Base-by-base conservation (phyloP, 345 rosid species). In the Aquilaria yunnanensis region DNA sequence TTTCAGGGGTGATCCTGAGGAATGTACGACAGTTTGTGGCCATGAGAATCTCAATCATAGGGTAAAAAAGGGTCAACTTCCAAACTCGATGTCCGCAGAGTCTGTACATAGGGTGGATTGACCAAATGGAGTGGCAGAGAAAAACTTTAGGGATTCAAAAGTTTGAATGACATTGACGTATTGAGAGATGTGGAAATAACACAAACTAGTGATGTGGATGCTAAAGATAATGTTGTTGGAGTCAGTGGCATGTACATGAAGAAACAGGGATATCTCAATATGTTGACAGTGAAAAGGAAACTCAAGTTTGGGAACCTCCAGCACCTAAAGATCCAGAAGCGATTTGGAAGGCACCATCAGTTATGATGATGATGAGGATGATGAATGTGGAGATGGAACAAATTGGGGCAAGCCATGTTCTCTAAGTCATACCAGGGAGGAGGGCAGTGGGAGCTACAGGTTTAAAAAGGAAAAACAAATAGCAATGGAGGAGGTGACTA, bases 281-380 rank as follows among this genome's bases (percentile, higher is more conserved):
- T 59, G 70, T 55, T 60, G 61, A 43, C 64, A 64, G 59, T 64
- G 86, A 74, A 57, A 66, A 67, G 61, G 81, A 79, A 63, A 59
- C 59, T 4, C 64, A 61, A 14, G 62, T 81, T 53, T 94, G 99
- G 99, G 93, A 88, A 32, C 88, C 97, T 32, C 99, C 99, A 3
- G 97, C 83, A 73, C 73, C 96, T 31, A 91, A 85, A 58, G 83
- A 81, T 41, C 78, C 82, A 0, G 89, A 78, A 61, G 86, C 79
- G 89, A 88, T 33, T 30, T 71, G 61, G 91, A 81, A 52, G 79
- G 72, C 52, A 75, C 82, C 62, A 67, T 80, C 73, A 85, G 82
- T 16, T 75, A 72, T 77, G 69, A 62, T 10, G 90, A 85, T 23
- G 90, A 89, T 10, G 85, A 80, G 3, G 92, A 78, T 14, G 96